Base-by-base conservation (phyloP, 139 green algal genomes). In the Auxenochlorella pyrenoidosa region DNA sequence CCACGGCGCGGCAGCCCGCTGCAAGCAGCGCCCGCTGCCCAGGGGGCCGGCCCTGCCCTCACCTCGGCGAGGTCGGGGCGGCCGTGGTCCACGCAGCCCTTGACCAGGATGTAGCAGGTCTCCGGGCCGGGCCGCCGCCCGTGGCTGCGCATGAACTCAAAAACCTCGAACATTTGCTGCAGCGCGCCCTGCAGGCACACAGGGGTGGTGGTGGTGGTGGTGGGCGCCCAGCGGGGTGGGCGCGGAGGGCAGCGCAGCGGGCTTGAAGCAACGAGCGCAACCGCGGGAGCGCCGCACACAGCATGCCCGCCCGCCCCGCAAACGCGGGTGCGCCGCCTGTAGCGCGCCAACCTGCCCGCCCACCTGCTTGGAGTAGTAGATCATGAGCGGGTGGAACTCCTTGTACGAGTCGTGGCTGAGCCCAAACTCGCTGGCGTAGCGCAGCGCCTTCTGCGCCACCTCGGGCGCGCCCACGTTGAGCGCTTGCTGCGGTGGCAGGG, bases 321-420 rank as follows among this genome's bases (percentile, higher is more conserved):
- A n/a, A n/a, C n/a, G n/a, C n/a, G n/a, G n/a, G n/a, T n/a, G n/a
- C n/a, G n/a, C n/a, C n/a, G n/a, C n/a, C n/a, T n/a, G n/a, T n/a
- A n/a, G n/a, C n/a, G n/a, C n/a, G n/a, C n/a, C n/a, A n/a, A n/a
- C n/a, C n/a, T n/a, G n/a, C n/a, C n/a, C n/a, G 28, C 59, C 30
- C 30, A 60, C 83, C 83, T 92, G 86, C 72, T 92, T 92, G 72
- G 89, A 92, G 86, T 92, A 87, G 79, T 92, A 90, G 65, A 92
- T 92, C 32, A 92, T 80, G 24, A 92, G 63, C 13, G 83, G 89
- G 66, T 90, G 72, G 83, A 83, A 88, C 72, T 90, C 82, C 87
- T 90, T 87, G 60, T 83, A 51, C 44, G 66, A 73, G 83, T 88
- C 75, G n/a, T 90, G 84, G 60, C 79, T 65, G 19, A 92, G 84